Conservation (phyloP, 805 yeast genomes). For the Candida vartiovaarae region DNA sequence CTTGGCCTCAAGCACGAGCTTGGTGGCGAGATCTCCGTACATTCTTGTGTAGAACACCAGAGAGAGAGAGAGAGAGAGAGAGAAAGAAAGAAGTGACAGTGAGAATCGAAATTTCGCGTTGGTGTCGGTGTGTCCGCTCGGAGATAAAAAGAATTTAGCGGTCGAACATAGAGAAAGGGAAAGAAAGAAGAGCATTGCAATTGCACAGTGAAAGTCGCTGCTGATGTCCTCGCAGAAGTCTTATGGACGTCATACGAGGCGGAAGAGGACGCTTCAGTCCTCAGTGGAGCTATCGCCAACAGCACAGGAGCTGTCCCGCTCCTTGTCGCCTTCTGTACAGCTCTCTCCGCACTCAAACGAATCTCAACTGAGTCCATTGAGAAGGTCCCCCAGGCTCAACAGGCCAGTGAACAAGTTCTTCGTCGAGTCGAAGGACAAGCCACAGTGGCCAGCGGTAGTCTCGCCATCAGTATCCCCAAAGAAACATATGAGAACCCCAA, state of each 20-base stretch:
- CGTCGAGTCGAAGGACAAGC: constrained; percentile 20
- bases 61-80: neutral
- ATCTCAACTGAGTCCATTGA: neutral
- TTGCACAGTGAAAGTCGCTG: too few species aligned
- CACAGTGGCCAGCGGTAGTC: constrained; percentile 17
- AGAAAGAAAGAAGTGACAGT: neutral
- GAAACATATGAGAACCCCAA: too few species aligned
- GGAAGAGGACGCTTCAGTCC: neutral
- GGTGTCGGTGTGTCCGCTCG: too few species aligned
- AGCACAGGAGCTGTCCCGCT: too few species aligned
- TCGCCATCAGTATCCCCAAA: neutral
- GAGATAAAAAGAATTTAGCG: too few species aligned
- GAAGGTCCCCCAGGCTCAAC: neutral
- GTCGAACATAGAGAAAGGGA: too few species aligned
- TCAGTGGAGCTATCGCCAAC: neutral
- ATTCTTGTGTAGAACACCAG: constrained; percentile 29
- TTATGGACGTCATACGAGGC: neutral
- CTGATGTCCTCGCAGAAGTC: too few species aligned
- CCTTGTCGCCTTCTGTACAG: too few species aligned
- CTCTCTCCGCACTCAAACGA: neutral
- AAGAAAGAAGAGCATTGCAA: too few species aligned
- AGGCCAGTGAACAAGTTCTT: constrained; percentile 10
- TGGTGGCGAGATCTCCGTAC: constrained; percentile 87
- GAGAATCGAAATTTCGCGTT: too few species aligned
- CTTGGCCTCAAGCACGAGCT: constrained; percentile 80